Base-by-base conservation (phyloP, 2,329 filamentous ascomycete species). In the Gaeumannomyces tritici region DNA sequence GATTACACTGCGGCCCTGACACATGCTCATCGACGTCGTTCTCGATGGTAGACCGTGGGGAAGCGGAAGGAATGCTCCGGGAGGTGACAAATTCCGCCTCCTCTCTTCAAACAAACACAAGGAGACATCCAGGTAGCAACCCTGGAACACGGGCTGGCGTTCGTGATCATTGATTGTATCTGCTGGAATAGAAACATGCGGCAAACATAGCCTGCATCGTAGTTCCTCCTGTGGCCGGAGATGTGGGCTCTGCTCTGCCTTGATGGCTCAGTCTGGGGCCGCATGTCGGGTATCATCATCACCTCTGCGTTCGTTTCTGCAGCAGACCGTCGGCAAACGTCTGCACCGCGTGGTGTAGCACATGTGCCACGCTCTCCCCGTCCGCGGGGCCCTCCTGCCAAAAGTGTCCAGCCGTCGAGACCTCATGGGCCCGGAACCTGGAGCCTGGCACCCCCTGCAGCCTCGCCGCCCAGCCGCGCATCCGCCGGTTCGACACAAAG, bases 401-500 rank as follows among this genome's bases (percentile, higher is more conserved):
- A 64, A 85, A 85, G 69, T 84, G 81, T 1, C 79, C 80, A 4
- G 80, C 81, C 18, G 73, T 73, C 31, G 73, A 71, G n/a, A 83
- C 72, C 66, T 80, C 77, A 29, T 71, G 72, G 13, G 72, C 75
- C 12, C 71, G 70, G 64, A 83, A 82, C 47, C 66, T 69, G 54
- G 76, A 80, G 33, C 57, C 70, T 1, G 74, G 70, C n/a, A 67
- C 69, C 9, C 72, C 67, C 42, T 73, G 70, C 57, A 90, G 73
- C 57, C 77, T 79, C 55, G 78, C 75, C 6, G 64, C 59, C 93
- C 93, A 96, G 1, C 78, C 75, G 13, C 83, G 80, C 67, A 93
- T 77, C 72, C 84, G 89, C 63, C 79, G 81, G 4, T 77, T 78
- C 1, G 86, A 83, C 1, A 90, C 87, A 66, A 97, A 96, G 0